Base-by-base conservation (phyloP, 306 rosid genomes). In the Lathyrus tuberosus region DNA sequence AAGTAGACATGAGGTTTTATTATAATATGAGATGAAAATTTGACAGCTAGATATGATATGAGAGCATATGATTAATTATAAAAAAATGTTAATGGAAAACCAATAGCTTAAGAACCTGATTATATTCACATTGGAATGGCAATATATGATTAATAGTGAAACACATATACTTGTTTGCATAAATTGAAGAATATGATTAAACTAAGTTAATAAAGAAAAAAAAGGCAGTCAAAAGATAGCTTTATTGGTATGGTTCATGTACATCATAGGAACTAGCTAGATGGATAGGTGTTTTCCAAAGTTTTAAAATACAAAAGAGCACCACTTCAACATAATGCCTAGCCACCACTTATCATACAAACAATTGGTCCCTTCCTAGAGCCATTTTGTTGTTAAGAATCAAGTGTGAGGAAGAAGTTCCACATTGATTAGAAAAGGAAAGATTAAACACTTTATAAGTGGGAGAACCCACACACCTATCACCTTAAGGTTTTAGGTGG, bases 211-310 rank as follows among this genome's bases (percentile, higher is more conserved):
- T 52, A 71, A 57, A 18, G 68, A 63, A 64, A 62, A 75, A 70
- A 70, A 70, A 3, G 58, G 69, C 53, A 62, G 75, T 82, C 78
- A 78, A 74, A 73, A 74, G 71, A 56, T 33, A 62, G 47, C 73
- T 77, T 80, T 83, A 44, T 51, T 51, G 85, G 35, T 76, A 15
- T 79, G 80, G 86, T 81, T 81, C 82, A 40, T 75, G 86, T 70
- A 81, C 51, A 73, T 52, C 31, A 53, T 8, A 46, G 65, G 72
- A 30, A 49, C 60, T 11, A 13, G 37, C 4, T 56, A 31, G 37
- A 66, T 63, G 41, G 37, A 66, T 63, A 38, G 63, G 63, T 17
- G 47, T 18, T 78, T 73, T 74, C n/a, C 40, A 61, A 54, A 7
- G 57, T 49, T 74, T 58, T 20, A 43, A 11, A 42, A 18, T 40